Evolutionary conservation across 129 eudicot species (phyloP).

Genomic region (Gnaphalium uliginosum): DNA sequence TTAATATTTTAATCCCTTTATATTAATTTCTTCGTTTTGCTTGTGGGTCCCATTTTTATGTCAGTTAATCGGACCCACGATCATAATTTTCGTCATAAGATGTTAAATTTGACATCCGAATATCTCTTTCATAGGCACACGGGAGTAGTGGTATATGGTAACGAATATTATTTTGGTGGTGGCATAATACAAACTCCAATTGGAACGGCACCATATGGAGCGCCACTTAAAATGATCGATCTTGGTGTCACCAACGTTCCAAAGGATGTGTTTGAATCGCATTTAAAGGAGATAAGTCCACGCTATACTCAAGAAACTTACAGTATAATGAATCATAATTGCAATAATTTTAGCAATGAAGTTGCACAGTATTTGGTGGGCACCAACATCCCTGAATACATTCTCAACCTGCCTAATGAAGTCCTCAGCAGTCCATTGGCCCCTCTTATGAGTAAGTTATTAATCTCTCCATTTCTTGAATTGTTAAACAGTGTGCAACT

Average conservation of each 20-base stretch:
- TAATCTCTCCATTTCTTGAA: neutral
- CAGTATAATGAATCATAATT: slow-evolving; percentile 71
- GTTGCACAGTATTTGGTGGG: slow-evolving; percentile 84
- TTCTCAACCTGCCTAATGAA: slow-evolving; percentile 80
- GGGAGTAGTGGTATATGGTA: slow-evolving; percentile 77
- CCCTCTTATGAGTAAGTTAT: slow-evolving; percentile 64
- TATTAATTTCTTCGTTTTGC: neutral
- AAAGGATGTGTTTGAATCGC: slow-evolving; percentile 61
- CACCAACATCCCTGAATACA: slow-evolving; percentile 67
- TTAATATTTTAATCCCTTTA: too few relatives aligned
- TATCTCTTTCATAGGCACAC: slow-evolving; percentile 30
- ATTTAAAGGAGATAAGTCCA: slow-evolving; percentile 72
- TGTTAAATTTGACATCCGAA: slow-evolving; percentile 3
- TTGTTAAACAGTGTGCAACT: neutral
- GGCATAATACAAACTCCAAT: slow-evolving; percentile 65
- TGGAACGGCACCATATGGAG: slow-evolving; percentile 77
- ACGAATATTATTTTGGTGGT: slow-evolving; percentile 83
- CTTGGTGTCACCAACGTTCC: slow-evolving; percentile 76
- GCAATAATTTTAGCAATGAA: slow-evolving; percentile 90
- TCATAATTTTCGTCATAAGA: neutral
- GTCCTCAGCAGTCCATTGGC: slow-evolving; percentile 76
- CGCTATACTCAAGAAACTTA: slow-evolving; percentile 79
- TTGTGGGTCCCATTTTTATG: neutral
- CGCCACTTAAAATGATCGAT: slow-evolving; percentile 62
- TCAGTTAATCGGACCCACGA: neutral